Evolutionary conservation across 805 yeast species (phyloP).

Genomic region (Saturnispora besseyi): DNA sequence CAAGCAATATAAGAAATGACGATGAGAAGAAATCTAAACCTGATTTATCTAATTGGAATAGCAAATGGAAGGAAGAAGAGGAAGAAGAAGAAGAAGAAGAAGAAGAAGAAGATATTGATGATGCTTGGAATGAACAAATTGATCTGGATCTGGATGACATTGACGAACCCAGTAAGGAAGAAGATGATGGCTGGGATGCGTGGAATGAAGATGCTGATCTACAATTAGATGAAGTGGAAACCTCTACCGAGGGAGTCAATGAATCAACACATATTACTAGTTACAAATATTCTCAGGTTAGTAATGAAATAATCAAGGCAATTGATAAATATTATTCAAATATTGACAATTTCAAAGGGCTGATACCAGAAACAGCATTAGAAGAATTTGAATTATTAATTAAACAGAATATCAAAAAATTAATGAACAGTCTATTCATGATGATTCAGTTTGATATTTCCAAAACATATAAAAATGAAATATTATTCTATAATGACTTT

Average conservation of each 20-base stretch:
- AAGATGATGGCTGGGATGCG: conserved; percentile 24
- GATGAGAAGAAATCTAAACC: not conserved
- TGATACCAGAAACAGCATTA: conserved; percentile 9
- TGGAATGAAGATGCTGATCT: conserved; percentile 12
- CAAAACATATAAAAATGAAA: conserved; percentile 17
- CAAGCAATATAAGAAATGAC: not conserved
- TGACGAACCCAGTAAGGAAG: conserved; percentile 19
- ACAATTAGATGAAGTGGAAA: conserved; percentile 8
- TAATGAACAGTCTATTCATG: conserved; percentile 22
- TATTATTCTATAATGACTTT: conserved; percentile 28
- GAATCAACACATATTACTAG: conserved; percentile 8
- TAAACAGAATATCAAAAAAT: conserved; percentile 21
- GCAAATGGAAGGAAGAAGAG: conserved; percentile 11
- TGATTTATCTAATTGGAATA: conserved; percentile 7
- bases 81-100: conserved; percentile 17
- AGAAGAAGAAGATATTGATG: conserved; percentile 16
- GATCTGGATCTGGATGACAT: conserved; percentile 7
- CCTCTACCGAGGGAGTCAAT: not conserved
- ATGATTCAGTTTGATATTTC: conserved; percentile 15
- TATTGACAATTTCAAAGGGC: conserved; percentile 12
- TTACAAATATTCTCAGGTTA: conserved; percentile 17
- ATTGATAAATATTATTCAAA: conserved; percentile 17
- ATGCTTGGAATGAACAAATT: conserved; percentile 8
- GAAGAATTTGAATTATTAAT: conserved; percentile 20
- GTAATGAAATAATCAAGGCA: conserved; percentile 12